Evolutionary conservation across 2,329 filamentous ascomycete species (phyloP), one percentile per base, ranked within the genome.

Genomic region (Sporothrix dimorphospora): DNA sequence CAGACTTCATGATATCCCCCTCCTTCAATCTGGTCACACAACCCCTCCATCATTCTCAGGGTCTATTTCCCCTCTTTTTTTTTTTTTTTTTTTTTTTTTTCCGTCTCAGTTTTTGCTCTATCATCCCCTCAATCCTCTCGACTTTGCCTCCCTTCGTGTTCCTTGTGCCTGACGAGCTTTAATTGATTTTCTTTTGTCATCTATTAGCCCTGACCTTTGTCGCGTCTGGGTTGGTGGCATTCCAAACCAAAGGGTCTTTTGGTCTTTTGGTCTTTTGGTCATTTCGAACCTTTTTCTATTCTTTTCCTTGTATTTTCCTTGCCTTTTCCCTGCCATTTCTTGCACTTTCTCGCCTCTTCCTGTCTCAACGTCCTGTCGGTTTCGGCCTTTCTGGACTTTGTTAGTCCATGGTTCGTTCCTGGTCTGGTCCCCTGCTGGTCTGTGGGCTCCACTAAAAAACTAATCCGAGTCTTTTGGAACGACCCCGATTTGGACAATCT

Each of bases 1-100:
- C 19, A 42, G 11, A 42, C 21, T 14, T 11, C 30, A 61, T 61
- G 34, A 63, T 42, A 21, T 9, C 38, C 59, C 59, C 59, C 59
- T 65, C 59, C 59, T 65, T 45, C 14, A 24, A 4, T 65, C 14
- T 65, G 59, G 59, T 27, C 59, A 65, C 59, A 57, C 14, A 40
- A 19, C 59, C 59, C 34, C 38, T 42, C 34, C n/a, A 63, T 42
- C 59, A 4, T 27, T 45, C 38, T 63, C 59, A 38, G 59, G 59
- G 55, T 59, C 55, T 4, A 1, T 8, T 12, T 59, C 59, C 38
- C 59, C 59, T 63, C 34, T 63, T 42, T 42, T 63, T 27, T 27
- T 9, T 42, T 40, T 19, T n/a, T 12, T 30, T 57, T 27, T 27
- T 5, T 21, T 6, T 14, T 57, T 34, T 47, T 19, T 16, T 47